Evolutionary conservation across 768 basidiomycete genomes (phyloP), one percentile per base, ranked within the genome.

Genomic region (Inosperma sp.): DNA sequence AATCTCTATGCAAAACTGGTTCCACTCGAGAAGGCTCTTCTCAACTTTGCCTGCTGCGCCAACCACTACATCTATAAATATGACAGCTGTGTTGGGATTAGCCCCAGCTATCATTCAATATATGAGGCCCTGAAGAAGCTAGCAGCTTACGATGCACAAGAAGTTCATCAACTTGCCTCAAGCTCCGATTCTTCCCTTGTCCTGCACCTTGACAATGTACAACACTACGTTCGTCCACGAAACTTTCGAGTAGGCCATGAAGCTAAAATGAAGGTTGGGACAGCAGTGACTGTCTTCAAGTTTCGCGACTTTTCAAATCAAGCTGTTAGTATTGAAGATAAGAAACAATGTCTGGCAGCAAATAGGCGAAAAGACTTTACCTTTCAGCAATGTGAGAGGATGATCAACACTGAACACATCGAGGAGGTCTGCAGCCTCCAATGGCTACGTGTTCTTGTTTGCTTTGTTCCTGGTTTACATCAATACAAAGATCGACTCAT

Each of bases 131-230:
- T 60, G 2, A 49, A 56, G 26, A 23, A 33, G 1, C 55, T 67
- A 3, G 59, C 59, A 1, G 23, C 52, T n/a, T 54, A 59, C 12
- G 56, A 61, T 55, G 60, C 59, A 2, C n/a, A 41, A 1, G 21
- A 45, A 1, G 53, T 49, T 2, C 5, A 39, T 23, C 57, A 21
- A 48, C 48, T 49, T 21, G 61, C 58, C 2, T 12, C 30, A 5
- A 51, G 64, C 45, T 53, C 53, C 1, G 36, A 14, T 25, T 52
- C 26, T 40, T 49, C 48, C 34, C 55, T 49, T 21, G 51, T 60
- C 14, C 16, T 63, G 5, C 47, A 41, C 7, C 40, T 65, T 8
- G 65, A 68, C 48, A 73, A 64, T 54, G 60, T 66, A 1, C 68
- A 69, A 29, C 57, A 64, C 26, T 66, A 67, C 36, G 23, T 52